Base-by-base conservation (phyloP, 768 basidiomycete genomes). In the Suillus fuscotomentosus region DNA sequence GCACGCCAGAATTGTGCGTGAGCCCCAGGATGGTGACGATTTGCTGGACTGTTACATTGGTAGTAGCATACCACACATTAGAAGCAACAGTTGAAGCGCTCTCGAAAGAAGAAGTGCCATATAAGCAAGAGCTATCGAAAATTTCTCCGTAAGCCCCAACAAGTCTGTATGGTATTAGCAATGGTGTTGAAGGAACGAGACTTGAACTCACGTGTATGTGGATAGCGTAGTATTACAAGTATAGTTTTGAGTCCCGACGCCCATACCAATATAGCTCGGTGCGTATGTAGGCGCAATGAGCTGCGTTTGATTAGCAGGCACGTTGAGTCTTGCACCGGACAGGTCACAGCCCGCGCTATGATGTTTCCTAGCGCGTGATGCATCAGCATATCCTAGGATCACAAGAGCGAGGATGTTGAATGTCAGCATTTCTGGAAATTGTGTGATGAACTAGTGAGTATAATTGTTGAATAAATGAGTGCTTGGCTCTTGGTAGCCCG, bases 121-220 rank as follows among this genome's bases (percentile, higher is more conserved):
- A 73, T 36, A 85, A 63, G 73, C 86, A 86, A 1, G 85, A 85
- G 42, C 81, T 77, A 68, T 88, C 87, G 72, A 84, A 84, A 7
- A 88, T 73, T 67, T 85, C 82, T 5, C 79, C 81, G n/a, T 83
- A 66, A 50, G 84, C 83, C 13, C 86, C 86, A 53, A 78, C 70
- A 65, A 77, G 79, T 20, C 84, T 86, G 68, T 27, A 60, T 63
- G 47, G 3, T 17, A n/a, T 47, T 45, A 66, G 27, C 60, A 15
- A 47, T 13, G 13, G 39, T 15, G n/a, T 13, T 43, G 3, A n/a
- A 57, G 1, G 17, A 27, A 20, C 39, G 50, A 27, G 45, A 34
- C 15, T 66, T 67, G 62, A 13, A 70, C 82, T 66, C 62, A 86
- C 85, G 78, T 78, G 69, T 77, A 87, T 63, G 78, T 81, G 61